A percentile compares a stretch with the other conserved stretches of the same genome.
phyloP scores from a whole-genome alignment of 257 asterid genomes.

The Solanum phureja region DNA sequence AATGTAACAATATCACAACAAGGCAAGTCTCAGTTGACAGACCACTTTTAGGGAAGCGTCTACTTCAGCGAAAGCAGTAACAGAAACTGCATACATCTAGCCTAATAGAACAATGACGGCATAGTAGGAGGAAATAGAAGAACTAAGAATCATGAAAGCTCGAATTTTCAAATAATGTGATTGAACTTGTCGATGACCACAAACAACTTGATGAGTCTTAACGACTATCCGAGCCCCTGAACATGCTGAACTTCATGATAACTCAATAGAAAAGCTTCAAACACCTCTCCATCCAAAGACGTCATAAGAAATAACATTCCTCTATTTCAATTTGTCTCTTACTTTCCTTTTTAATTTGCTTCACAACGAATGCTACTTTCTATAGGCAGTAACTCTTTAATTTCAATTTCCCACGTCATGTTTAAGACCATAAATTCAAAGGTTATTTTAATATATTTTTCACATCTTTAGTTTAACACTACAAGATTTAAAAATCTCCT shows the following conservation, averaged over 20 bases:
- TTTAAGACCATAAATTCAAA: neutral
- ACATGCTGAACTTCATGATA: neutral
- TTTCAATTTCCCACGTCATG: neutral
- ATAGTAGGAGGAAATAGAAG: neutral
- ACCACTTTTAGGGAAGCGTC: neutral
- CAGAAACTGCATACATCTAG: neutral
- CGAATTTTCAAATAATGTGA: neutral
- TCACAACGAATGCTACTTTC: neutral
- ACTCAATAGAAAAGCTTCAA: neutral
- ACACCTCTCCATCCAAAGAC: neutral
- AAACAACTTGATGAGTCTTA: neutral
- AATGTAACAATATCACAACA: neutral
- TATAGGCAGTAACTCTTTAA: neutral
- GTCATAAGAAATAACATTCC: neutral
- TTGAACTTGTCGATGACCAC: neutral
- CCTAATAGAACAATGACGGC: neutral
- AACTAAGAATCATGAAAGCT: neutral
- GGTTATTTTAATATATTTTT: neutral
- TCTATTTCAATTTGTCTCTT: neutral
- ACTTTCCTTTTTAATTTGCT: neutral
- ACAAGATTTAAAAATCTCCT: neutral
- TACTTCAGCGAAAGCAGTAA: neutral
- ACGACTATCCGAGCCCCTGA: neutral
- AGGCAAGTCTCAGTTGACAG: neutral
- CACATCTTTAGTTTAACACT: neutral